These are phyloP conservation scores for Ustilago shanxiensis DNA, from an alignment of 1,284 basidiomycete species.

Conservation along the genomic window DNA sequence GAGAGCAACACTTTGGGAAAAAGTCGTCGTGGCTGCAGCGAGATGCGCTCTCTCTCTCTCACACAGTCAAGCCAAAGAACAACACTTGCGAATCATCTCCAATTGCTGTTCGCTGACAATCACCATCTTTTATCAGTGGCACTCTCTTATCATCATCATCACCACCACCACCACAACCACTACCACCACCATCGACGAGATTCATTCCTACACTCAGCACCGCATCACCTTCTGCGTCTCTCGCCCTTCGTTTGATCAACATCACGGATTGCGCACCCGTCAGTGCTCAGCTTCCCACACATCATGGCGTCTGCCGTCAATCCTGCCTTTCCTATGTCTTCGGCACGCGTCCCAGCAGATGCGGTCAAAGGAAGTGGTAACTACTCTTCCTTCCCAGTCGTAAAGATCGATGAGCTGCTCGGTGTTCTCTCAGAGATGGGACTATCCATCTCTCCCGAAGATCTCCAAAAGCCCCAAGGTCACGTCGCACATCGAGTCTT, in stretches of 20 bases:
- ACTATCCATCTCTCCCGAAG: conserved; percentile 55
- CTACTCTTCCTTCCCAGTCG: conserved; percentile 64
- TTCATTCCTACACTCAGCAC: not conserved
- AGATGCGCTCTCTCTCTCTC: not conserved
- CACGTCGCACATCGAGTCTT: conserved; percentile 58
- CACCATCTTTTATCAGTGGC: conserved; percentile 3
- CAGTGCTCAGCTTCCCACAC: not conserved
- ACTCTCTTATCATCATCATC: too few relatives aligned
- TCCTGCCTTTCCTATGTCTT: conserved; percentile 40
- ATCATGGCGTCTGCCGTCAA: conserved; percentile 45
- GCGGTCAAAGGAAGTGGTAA: conserved; percentile 51
- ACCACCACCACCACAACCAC: too few relatives aligned
- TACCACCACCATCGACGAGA: too few relatives aligned
- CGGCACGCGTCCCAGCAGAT: conserved; percentile 43
- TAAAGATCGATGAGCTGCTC: conserved; percentile 61
- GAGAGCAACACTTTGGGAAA: conserved; percentile 25
- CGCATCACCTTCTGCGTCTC: not conserved
- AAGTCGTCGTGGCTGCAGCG: not conserved
- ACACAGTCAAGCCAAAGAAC: conserved; percentile 29
- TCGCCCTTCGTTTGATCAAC: not conserved
- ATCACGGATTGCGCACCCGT: not conserved
- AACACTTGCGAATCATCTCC: conserved; percentile 20
- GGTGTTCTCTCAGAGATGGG: conserved; percentile 61
- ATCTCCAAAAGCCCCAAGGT: conserved; percentile 58
- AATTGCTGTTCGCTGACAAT: not conserved